These are phyloP conservation scores for Eimeria acervulina DNA, from an alignment of 169 alveolate genomes.

Conservation along the genomic window DNA sequence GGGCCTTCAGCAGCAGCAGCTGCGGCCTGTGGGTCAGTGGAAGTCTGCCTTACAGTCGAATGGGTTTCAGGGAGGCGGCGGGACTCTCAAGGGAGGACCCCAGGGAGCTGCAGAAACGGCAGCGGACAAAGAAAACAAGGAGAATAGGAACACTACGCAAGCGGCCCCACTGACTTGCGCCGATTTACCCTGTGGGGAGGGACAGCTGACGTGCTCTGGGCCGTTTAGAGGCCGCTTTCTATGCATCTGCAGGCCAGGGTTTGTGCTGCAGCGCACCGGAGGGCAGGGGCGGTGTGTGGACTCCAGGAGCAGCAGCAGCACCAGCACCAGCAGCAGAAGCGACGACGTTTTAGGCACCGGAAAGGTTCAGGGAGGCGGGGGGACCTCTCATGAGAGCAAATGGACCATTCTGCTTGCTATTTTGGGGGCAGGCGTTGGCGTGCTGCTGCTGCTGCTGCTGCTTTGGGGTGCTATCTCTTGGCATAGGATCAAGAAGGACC, in stretches of 20 bases:
- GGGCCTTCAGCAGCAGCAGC: too few relatives aligned
- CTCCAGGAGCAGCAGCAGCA: neutral
- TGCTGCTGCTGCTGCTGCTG: neutral
- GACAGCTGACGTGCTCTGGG: constrained; percentile 29
- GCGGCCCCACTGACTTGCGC: constrained; percentile 3
- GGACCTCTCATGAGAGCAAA: neutral
- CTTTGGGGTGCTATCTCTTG: neutral
- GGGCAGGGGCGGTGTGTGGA: neutral
- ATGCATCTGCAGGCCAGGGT: neutral
- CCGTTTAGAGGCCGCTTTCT: neutral
- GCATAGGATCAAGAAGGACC: neutral
- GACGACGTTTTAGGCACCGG: too few relatives aligned
- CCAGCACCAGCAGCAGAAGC: constrained; percentile 7
- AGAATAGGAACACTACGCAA: too few relatives aligned
- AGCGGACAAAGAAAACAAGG: too few relatives aligned
- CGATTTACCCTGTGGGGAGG: neutral
- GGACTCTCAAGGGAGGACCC: too few relatives aligned
- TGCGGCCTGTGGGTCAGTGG: too few relatives aligned
- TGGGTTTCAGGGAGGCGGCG: too few relatives aligned
- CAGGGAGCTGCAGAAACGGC: neutral
- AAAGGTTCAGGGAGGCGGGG: neutral
- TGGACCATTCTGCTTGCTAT: neutral
- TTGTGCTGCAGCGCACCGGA: neutral
- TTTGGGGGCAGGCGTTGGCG: neutral
- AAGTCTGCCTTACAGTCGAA: too few relatives aligned